A percentile compares a stretch with the other conserved stretches of the same genome.
These are phyloP conservation scores for Albophoma yamanashiensis DNA, from an alignment of 2,329 filamentous ascomycete species.

Conservation along the genomic window DNA sequence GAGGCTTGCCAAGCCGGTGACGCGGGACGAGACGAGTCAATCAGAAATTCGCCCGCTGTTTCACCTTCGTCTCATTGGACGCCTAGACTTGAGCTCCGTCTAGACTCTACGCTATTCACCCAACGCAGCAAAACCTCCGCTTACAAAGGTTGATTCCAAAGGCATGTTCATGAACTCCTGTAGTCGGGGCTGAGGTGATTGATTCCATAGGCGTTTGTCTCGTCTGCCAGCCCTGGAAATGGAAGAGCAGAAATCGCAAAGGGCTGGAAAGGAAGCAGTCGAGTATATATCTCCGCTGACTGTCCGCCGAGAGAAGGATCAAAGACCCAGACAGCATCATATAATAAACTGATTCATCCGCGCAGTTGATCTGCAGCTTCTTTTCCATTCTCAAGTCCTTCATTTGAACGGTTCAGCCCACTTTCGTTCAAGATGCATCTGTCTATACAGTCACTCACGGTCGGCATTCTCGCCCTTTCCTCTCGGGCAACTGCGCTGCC, in stretches of 20 bases:
- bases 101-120: too few species aligned
- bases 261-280: not conserved
- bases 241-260: not conserved
- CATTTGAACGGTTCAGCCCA: not conserved
- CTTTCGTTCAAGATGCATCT: not conserved
- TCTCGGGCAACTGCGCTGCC: not conserved
- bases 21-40: not conserved
- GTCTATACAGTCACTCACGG: not conserved
- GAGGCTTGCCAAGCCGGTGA: not conserved
- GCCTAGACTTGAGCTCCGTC: not conserved
- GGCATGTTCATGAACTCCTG: not conserved
- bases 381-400: not conserved
- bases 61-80: not conserved
- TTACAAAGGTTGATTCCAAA: not conserved
- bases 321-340: not conserved
- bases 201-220: not conserved
- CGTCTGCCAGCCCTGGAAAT: too few species aligned
- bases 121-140: not conserved
- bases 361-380: not conserved
- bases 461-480: not conserved
- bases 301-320: not conserved
- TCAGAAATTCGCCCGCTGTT: not conserved
- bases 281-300: not conserved
- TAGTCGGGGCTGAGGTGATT: not conserved
- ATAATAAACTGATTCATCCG: not conserved